Evolutionary conservation across 257 asterid species (phyloP).

Genomic region (Solanum ahanhuiri): DNA sequence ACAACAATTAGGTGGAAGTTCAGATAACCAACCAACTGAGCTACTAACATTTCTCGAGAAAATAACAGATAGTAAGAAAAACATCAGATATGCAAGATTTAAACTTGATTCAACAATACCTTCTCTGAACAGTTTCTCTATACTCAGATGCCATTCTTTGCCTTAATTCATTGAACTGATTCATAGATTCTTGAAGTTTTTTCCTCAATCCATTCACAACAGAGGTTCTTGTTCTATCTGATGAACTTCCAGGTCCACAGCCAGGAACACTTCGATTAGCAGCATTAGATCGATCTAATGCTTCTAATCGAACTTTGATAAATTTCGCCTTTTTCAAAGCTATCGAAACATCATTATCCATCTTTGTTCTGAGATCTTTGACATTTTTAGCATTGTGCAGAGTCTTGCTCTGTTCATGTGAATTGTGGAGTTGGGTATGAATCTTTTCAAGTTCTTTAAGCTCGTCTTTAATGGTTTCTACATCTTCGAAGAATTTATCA

Average conservation of each 20-base stretch:
- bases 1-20: background rate
- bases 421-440: slow-evolving; percentile 4
- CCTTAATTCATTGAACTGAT: slow-evolving; percentile 46
- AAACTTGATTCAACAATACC: slow-evolving; percentile 14
- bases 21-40: background rate
- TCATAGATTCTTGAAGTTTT: slow-evolving; percentile 53
- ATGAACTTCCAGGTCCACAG: slow-evolving; percentile 64
- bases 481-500: slow-evolving; percentile 25
- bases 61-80: background rate
- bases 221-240: slow-evolving; percentile 59
- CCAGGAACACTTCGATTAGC: slow-evolving; percentile 53
- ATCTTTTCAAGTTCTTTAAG: slow-evolving; percentile 17
- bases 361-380: slow-evolving; percentile 16
- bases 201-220: slow-evolving; percentile 61
- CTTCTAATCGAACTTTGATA: slow-evolving; percentile 45
- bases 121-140: slow-evolving; percentile 44
- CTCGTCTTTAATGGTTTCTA: slow-evolving; percentile 22
- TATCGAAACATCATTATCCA: slow-evolving; percentile 17
- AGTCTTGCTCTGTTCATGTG: slow-evolving; percentile 28
- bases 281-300: slow-evolving; percentile 46
- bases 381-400: slow-evolving; percentile 22
- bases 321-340: slow-evolving; percentile 45
- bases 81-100: background rate
- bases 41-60: background rate
- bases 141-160: slow-evolving; percentile 44